These are phyloP conservation scores for Myriosclerotinia curreyana DNA, from an alignment of 2,329 filamentous ascomycete species.

Conservation along the genomic window DNA sequence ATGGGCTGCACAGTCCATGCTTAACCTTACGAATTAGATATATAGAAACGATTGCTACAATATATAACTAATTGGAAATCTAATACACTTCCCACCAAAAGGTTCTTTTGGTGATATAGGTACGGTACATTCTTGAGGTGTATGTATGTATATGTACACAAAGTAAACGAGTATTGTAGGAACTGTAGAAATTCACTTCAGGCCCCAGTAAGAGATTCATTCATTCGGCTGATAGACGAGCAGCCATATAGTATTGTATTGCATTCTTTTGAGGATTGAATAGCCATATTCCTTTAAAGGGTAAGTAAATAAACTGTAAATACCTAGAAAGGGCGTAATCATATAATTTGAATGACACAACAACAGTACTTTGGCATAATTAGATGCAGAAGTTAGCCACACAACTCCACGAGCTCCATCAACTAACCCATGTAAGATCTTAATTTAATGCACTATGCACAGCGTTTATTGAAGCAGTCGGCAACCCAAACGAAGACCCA, in stretches of 20 bases:
- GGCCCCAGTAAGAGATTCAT: too few relatives aligned
- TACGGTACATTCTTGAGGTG: neutral
- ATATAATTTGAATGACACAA: neutral
- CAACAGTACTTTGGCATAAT: slow-evolving; percentile 6
- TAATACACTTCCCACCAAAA: neutral
- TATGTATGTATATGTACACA: neutral
- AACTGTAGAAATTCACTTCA: too few relatives aligned
- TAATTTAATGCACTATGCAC: slow-evolving; percentile 23
- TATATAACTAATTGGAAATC: slow-evolving; percentile 2
- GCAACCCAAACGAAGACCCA: slow-evolving; percentile 13
- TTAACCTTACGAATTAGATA: neutral
- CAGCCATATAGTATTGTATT: neutral
- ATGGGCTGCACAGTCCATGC: slow-evolving; percentile 15
- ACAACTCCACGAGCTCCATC: neutral
- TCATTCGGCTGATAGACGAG: neutral
- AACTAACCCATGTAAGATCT: slow-evolving; percentile 18
- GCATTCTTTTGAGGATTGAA: neutral
- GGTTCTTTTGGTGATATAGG: neutral
- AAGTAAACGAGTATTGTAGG: neutral
- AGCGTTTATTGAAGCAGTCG: slow-evolving; percentile 23
- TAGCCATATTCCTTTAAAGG: neutral
- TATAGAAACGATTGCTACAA: slow-evolving; percentile 10
- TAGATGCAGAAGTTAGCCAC: slow-evolving; percentile 6
- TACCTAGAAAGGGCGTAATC: neutral
- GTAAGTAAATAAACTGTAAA: neutral